A percentile compares a stretch with the other conserved stretches of the same genome.
phyloP scores from a whole-genome alignment of 192 early-diverging fungal genomes.

The Backusella tuberculispora region DNA sequence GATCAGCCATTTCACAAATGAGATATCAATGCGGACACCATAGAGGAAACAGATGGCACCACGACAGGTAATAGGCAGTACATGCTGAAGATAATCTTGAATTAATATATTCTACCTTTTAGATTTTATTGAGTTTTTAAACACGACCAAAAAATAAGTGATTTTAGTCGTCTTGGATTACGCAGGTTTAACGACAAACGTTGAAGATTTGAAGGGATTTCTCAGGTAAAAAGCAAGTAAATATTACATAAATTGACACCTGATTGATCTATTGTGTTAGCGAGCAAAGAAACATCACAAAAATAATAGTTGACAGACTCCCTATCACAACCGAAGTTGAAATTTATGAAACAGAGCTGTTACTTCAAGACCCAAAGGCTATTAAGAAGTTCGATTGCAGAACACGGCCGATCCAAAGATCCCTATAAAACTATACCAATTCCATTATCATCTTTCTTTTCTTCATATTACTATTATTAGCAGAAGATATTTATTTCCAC shows the following conservation, averaged over 20 bases:
- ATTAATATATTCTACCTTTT: constrained; percentile 22
- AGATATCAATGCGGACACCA: not conserved
- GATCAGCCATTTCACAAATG: constrained; percentile 11
- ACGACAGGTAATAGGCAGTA: constrained; percentile 17
- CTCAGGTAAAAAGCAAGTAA: constrained; percentile 24
- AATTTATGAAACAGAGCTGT: constrained; percentile 10
- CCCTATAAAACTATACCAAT: constrained; percentile 10
- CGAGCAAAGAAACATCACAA: constrained; percentile 15
- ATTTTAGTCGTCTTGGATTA: constrained; percentile 24
- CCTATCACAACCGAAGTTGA: constrained; percentile 23
- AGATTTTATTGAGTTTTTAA: constrained; percentile 23
- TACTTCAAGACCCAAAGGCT: constrained; percentile 8
- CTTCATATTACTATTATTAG: too few species aligned
- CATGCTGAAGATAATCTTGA: constrained; percentile 22
- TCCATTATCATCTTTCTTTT: too few species aligned
- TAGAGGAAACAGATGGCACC: constrained; percentile 14
- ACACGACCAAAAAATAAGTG: constrained; percentile 8
- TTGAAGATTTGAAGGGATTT: constrained; percentile 23
- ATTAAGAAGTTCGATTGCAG: constrained; percentile 22
- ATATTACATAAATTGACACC: constrained; percentile 20
- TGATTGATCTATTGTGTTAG: constrained; percentile 25
- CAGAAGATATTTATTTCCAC: too few species aligned
- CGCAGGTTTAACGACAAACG: constrained; percentile 18
- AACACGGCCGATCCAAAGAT: constrained; percentile 24
- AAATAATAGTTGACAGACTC: constrained; percentile 25